These are phyloP conservation scores for Linnemannia schmuckeri DNA, from an alignment of 192 early-diverging fungal genomes.

Conservation along the genomic window DNA sequence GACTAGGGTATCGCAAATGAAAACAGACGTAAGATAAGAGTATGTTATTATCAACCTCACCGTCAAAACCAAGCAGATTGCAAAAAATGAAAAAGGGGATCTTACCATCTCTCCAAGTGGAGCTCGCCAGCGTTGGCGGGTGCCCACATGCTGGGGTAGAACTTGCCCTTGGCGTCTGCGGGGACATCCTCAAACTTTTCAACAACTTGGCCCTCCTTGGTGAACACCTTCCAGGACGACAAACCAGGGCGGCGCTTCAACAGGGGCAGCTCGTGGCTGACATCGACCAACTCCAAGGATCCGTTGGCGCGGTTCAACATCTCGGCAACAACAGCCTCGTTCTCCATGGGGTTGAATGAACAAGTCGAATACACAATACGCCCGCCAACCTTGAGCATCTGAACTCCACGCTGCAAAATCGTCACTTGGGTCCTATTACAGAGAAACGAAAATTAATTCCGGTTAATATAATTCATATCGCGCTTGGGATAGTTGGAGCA, in stretches of 20 bases:
- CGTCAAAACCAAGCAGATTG: slow-evolving; percentile 30
- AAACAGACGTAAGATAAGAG: background rate
- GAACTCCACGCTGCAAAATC: slow-evolving; percentile 89
- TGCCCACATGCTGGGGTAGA: slow-evolving; percentile 72
- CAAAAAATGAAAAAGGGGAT: slow-evolving; percentile 28
- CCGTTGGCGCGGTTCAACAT: slow-evolving; percentile 75
- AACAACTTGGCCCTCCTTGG: slow-evolving; percentile 73
- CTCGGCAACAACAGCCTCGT: slow-evolving; percentile 95
- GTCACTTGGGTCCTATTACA: slow-evolving; percentile 76
- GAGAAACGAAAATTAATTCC: background rate
- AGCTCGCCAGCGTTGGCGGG: slow-evolving; percentile 69
- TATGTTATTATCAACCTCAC: background rate
- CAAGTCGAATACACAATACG: slow-evolving; percentile 98
- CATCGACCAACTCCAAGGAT: slow-evolving; percentile 88
- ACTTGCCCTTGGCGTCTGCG: slow-evolving; percentile 58
- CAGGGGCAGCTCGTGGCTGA: slow-evolving; percentile 80
- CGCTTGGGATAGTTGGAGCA: no score
- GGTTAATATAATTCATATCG: background rate
- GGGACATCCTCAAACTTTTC: slow-evolving; percentile 63
- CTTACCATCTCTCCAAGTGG: slow-evolving; percentile 76
- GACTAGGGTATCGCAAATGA: slow-evolving; percentile 52
- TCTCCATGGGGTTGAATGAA: slow-evolving; percentile 98
- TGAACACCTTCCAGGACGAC: slow-evolving; percentile 84
- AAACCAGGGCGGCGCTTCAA: slow-evolving; percentile 89
- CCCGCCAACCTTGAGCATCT: slow-evolving; percentile 91